Base-by-base conservation (phyloP, 75 land plant genomes). In the Pinus taeda region DNA sequence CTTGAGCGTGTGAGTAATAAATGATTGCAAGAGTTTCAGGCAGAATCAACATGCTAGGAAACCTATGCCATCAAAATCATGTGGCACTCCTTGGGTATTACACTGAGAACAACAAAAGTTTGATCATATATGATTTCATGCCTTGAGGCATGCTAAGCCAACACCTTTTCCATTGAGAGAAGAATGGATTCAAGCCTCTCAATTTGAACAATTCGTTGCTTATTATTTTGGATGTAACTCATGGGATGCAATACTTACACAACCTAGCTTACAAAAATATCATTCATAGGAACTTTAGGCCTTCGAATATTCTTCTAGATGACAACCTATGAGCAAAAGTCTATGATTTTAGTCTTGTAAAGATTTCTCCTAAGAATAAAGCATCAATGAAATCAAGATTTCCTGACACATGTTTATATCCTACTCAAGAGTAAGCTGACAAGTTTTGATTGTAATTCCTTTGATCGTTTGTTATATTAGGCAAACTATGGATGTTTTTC, bases 341-440 rank as follows among this genome's bases (percentile, higher is more conserved):
- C 42, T 86, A 91, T 0, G 93, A 91, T 81, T 93, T 93, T 88
- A 92, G 96, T 11, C 78, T 93, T 74, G 91, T 90, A 11, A 91
- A 82, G 76, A 84, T 87, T 76, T 91, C 90, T 26, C 89, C 90
- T 9, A 90, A 89, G 71, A 90, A 86, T 59, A 86, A 93, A 67
- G 77, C 81, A 36, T 89, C 92, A 12, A 76, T 93, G 78, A 85
- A 87, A 80, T 89, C 96, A 4, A 71, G 87, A 30, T 76, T 93
- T 67, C 93, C 96, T 9, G 96, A 92, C 18, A 93, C 94, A 57
- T 89, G 91, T 86, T 93, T 93, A 6, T 93, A 93, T 81, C 90
- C 91, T 74, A 93, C 96, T 3, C 96, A 92, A 61, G 93, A 93
- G 56, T 93, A 93, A 85, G 90, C 91, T 60, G 84, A 93, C 89